Base-by-base conservation (phyloP, 2,329 filamentous ascomycete genomes). In the Ustulina deusta region DNA sequence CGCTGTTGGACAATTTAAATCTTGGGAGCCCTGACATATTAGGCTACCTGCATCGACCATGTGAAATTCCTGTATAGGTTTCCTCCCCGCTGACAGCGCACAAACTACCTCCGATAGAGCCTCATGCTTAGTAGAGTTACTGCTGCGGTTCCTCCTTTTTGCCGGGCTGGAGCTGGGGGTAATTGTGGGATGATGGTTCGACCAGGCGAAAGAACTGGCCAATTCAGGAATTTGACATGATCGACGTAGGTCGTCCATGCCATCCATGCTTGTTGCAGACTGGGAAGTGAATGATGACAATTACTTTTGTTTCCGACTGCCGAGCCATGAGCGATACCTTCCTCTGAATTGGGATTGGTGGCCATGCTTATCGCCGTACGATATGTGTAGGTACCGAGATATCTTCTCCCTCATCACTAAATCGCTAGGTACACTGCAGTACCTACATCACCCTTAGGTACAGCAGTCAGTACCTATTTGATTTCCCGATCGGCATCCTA, bases 401-500 rank as follows among this genome's bases (percentile, higher is more conserved):
- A n/a, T 49, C 38, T 51, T 9, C 44, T 29, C 6, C 29, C 42
- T 34, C 34, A 51, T 44, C 63, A 59, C n/a, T n/a, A n/a, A n/a
- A n/a, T n/a, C n/a, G n/a, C n/a, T n/a, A n/a, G 55, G 36, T 29
- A 9, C 51, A 13, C 4, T 29, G 29, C 29, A 13, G 38, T 57
- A 29, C 22, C 38, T 25, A 22, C 7, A 6, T 17, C n/a, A n/a
- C n/a, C n/a, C n/a, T n/a, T n/a, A n/a, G n/a, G n/a, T n/a, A n/a
- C n/a, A n/a, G n/a, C n/a, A n/a, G n/a, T n/a, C n/a, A n/a, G 54
- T 66, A 20, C 2, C 52, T 68, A 68, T 68, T 68, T 68, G 65
- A 68, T 63, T 63, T 67, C 54, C 25, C 49, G 32, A 42, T 52
- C 46, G 42, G 32, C 32, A 51, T 25, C 11, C 3, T 29, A 22